phyloP scores from a whole-genome alignment of 2,329 filamentous ascomycete species.

The Drechslera avenae region DNA sequence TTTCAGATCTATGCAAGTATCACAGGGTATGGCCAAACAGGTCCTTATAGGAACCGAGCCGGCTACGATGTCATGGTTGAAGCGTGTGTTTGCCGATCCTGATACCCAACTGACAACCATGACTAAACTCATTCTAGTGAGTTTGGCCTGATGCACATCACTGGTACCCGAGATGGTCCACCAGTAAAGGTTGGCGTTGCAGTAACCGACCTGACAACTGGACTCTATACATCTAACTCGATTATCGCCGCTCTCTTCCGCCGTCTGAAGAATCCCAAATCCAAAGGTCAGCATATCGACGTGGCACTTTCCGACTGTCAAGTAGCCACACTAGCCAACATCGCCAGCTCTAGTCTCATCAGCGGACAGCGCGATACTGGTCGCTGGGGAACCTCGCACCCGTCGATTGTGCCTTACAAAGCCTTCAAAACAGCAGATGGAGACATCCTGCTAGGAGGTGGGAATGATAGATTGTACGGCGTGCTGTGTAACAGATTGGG shows the following conservation, averaged over 20 bases:
- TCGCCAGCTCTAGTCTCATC: slow-evolving; percentile 88
- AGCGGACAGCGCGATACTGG: slow-evolving; percentile 86
- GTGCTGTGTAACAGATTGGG: slow-evolving; percentile 63
- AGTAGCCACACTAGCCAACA: slow-evolving; percentile 91
- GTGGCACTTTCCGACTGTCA: slow-evolving; percentile 92
- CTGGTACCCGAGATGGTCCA: slow-evolving; percentile 81
- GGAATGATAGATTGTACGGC: slow-evolving; percentile 67
- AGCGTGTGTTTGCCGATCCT: slow-evolving; percentile 57
- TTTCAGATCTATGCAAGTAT: slow-evolving; percentile 84
- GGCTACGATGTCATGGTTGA: slow-evolving; percentile 99
- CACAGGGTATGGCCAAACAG: slow-evolving; percentile 95
- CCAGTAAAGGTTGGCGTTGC: slow-evolving; percentile 98
- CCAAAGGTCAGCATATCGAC: slow-evolving; percentile 86
- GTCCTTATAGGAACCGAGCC: slow-evolving; percentile 82
- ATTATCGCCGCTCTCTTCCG: slow-evolving; percentile 92
- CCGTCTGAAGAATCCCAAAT: slow-evolving; percentile 68
- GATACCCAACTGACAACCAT: neutral
- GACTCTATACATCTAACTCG: slow-evolving; percentile 91
- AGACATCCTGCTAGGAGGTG: slow-evolving; percentile 67
- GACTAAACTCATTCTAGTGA: slow-evolving; percentile 57
- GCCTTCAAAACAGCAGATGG: slow-evolving; percentile 72
- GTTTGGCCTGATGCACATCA: slow-evolving; percentile 98
- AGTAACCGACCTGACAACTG: slow-evolving; percentile 94
- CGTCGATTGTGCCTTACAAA: slow-evolving; percentile 95
- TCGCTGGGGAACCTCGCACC: slow-evolving; percentile 95